phyloP scores from a whole-genome alignment of 345 rosid genomes.

The Lepidium didymum region DNA sequence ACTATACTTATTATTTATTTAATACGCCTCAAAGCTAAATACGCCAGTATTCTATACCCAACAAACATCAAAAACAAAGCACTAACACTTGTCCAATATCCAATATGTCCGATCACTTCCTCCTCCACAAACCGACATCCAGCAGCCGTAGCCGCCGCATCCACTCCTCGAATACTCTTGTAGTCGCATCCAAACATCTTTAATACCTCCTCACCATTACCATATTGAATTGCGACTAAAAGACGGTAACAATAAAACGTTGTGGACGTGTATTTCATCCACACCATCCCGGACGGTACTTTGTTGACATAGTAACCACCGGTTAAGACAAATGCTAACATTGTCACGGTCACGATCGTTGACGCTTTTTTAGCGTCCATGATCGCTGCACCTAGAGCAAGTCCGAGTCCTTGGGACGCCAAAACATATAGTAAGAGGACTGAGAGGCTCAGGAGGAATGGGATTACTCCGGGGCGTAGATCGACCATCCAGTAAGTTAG shows the following conservation, averaged over 20 bases:
- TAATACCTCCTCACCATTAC: conserved; percentile 40
- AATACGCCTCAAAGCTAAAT: conserved; percentile 65
- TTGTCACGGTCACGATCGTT: conserved; percentile 69
- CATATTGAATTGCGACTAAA: conserved; percentile 61
- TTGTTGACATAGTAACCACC: conserved; percentile 88
- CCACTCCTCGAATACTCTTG: not conserved
- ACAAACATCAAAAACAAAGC: conserved; percentile 59
- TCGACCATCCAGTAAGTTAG: conserved; percentile 83
- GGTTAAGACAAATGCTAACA: conserved; percentile 77
- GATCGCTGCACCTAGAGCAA: conserved; percentile 72
- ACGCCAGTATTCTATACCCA: conserved; percentile 78
- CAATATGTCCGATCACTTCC: conserved; percentile 60
- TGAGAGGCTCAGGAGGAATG: conserved; percentile 50
- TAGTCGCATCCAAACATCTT: conserved; percentile 41
- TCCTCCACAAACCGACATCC: conserved; percentile 60
- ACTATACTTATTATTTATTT: conserved; percentile 24
- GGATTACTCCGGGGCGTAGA: conserved; percentile 41
- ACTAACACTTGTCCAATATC: conserved; percentile 37
- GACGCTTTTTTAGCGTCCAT: conserved; percentile 96
- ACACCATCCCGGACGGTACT: conserved; percentile 58
- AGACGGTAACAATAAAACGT: conserved; percentile 72
- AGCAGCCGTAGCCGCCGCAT: not conserved
- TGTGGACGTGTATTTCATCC: conserved; percentile 74
- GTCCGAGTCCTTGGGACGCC: conserved; percentile 83
- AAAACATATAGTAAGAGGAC: conserved; percentile 71